These are phyloP conservation scores for Auriscalpium microsporum DNA, from an alignment of 768 basidiomycete genomes.

Conservation along the genomic window DNA sequence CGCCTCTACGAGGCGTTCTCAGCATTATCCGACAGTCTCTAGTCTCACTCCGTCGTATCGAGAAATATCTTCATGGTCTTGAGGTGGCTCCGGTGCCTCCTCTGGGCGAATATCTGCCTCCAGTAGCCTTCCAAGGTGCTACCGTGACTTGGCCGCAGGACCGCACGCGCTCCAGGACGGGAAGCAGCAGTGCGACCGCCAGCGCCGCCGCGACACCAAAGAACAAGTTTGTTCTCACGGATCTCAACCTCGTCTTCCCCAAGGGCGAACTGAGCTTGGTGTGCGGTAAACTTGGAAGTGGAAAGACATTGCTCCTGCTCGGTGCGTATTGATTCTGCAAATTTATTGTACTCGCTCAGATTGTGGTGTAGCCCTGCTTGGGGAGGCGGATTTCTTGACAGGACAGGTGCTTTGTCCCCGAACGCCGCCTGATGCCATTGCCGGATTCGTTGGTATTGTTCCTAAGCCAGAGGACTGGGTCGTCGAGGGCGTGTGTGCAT, in stretches of 20 bases:
- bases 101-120: constrained; percentile 44
- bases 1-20: neutral
- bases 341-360: constrained; percentile 5
- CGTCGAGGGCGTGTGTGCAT: constrained; percentile 71
- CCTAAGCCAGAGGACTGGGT: constrained; percentile 61
- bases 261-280: constrained; percentile 71
- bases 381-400: constrained; percentile 77
- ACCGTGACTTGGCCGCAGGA: constrained; percentile 90
- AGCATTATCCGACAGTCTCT: constrained; percentile 38
- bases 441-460: constrained; percentile 39
- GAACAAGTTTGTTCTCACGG: constrained; percentile 72
- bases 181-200: constrained; percentile 34
- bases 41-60: constrained; percentile 84
- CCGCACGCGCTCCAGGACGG: constrained; percentile 28
- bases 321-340: constrained; percentile 26
- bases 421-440: constrained; percentile 74
- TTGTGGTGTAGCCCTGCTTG: constrained; percentile 53
- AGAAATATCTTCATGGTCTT: constrained; percentile 71
- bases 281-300: constrained; percentile 84
- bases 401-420: constrained; percentile 80
- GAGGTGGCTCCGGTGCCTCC: constrained; percentile 64
- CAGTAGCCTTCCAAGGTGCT: constrained; percentile 71
- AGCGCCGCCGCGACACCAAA: constrained; percentile 65
- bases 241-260: constrained; percentile 73
- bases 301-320: constrained; percentile 79